phyloP scores from a whole-genome alignment of 805 yeast species.

The Phaffomyces antillensis region DNA sequence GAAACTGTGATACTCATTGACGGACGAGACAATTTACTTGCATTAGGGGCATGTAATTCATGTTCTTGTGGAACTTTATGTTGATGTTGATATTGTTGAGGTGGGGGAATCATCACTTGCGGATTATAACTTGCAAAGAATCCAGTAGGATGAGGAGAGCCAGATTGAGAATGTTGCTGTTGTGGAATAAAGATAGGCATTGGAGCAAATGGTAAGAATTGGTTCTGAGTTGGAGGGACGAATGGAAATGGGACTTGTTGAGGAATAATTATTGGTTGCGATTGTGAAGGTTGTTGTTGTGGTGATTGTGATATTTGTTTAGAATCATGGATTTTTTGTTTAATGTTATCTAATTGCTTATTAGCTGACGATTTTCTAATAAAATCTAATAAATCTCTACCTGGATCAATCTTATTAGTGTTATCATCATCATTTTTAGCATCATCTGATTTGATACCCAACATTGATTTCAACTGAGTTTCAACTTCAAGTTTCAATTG shows the following conservation, averaged over 20 bases:
- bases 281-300: neutral
- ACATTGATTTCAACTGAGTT: conserved; percentile 50
- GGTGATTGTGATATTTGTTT: conserved; percentile 1
- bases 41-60: conserved; percentile 26
- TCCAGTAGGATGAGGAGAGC: conserved; percentile 1
- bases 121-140: conserved; percentile 8
- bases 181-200: neutral
- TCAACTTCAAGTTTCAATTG: conserved; percentile 60
- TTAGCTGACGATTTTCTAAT: conserved; percentile 40
- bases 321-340: conserved; percentile 6
- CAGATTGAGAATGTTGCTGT: neutral
- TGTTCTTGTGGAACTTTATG: conserved; percentile 10
- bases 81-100: conserved; percentile 7
- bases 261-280: neutral
- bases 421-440: too few species aligned
- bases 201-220: conserved; percentile 7
- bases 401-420: conserved; percentile 50
- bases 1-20: conserved; percentile 23
- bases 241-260: conserved; percentile 4
- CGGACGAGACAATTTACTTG: conserved; percentile 32
- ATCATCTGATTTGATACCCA: conserved; percentile 42
- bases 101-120: neutral
- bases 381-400: conserved; percentile 66
- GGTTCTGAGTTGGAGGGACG: conserved; percentile 5
- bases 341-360: conserved; percentile 15